These are phyloP conservation scores for Botrytis elliptica DNA, from an alignment of 2,329 filamentous ascomycete genomes.

Conservation along the genomic window DNA sequence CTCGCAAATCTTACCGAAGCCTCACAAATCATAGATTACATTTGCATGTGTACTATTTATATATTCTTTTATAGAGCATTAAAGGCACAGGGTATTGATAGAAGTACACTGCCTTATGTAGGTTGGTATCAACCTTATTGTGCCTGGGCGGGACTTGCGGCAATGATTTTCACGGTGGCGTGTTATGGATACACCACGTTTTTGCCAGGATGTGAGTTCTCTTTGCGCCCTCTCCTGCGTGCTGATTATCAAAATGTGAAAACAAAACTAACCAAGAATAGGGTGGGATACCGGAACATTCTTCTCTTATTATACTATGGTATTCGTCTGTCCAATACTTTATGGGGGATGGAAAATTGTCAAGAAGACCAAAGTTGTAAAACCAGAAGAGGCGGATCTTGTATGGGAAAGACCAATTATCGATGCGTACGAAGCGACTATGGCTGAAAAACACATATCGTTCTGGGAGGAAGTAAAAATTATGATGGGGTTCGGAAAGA, in stretches of 20 bases:
- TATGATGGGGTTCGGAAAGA: conserved; percentile 31
- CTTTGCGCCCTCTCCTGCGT: background rate
- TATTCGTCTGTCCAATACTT: conserved; percentile 55
- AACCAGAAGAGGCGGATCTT: conserved; percentile 54
- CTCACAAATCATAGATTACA: conserved; percentile 71
- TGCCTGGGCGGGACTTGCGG: conserved; percentile 57
- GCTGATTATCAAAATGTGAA: background rate
- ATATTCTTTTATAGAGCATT: conserved; percentile 69
- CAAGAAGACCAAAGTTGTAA: conserved; percentile 55
- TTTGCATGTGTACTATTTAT: conserved; percentile 67
- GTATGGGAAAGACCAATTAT: conserved; percentile 34
- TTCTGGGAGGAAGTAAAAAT: conserved; percentile 32
- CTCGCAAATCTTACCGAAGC: conserved; percentile 61
- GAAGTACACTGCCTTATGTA: conserved; percentile 66
- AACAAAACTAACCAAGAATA: background rate
- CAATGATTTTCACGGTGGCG: conserved; percentile 67
- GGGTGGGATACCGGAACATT: conserved; percentile 67
- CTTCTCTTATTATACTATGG: conserved; percentile 70
- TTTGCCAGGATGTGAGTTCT: conserved; percentile 49
- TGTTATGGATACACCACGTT: conserved; percentile 75
- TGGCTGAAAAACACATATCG: conserved; percentile 24
- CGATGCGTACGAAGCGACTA: conserved; percentile 32
- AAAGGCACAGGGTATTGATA: conserved; percentile 63
- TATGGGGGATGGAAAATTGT: conserved; percentile 70
- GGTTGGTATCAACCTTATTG: conserved; percentile 60